Percentiles rank a stretch among this genome's conserved stretches.
Conservation (phyloP, 768 basidiomycete species). For the Lactifluus volemus region DNA sequence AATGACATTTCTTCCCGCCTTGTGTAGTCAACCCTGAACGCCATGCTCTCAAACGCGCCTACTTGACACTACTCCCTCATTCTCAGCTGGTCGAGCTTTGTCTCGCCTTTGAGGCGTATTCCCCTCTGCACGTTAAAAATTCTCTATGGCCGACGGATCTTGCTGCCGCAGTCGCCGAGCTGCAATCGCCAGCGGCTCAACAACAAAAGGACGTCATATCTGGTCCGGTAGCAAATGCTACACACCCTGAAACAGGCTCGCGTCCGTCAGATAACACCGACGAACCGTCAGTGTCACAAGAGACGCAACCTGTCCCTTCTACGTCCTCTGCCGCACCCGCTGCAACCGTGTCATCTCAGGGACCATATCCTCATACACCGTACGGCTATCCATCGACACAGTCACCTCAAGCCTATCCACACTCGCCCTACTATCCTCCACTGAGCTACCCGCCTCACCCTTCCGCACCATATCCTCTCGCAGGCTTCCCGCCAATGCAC, state of each 20-base stretch:
- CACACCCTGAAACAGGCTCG: conserved; percentile 15
- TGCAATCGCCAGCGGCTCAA: conserved; percentile 27
- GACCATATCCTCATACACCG: conserved; percentile 42
- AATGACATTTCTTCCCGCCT: neutral
- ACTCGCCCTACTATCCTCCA: conserved; percentile 55
- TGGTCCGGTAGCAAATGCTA: conserved; percentile 19
- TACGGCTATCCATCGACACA: conserved; percentile 39
- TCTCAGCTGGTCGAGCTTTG: conserved; percentile 76
- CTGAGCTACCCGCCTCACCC: conserved; percentile 30
- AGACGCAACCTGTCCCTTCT: neutral
- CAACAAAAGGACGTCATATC: conserved; percentile 16
- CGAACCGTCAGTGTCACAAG: neutral
- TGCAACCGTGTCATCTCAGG: neutral
- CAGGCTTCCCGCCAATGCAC: conserved; percentile 27
- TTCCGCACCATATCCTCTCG: conserved; percentile 29
- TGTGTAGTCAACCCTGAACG: conserved; percentile 32
- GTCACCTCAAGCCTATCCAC: conserved; percentile 48
- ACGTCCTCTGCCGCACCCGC: neutral
- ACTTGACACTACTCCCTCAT: conserved; percentile 56
- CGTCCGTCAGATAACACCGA: neutral
- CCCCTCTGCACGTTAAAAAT: conserved; percentile 52
- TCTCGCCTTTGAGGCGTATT: conserved; percentile 60
- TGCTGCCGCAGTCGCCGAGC: conserved; percentile 48
- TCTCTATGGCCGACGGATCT: conserved; percentile 71
- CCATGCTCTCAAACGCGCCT: conserved; percentile 61